Evolutionary conservation across 1,284 basidiomycete species (phyloP).

Genomic region (Cryptococcus amylolentus): DNA sequence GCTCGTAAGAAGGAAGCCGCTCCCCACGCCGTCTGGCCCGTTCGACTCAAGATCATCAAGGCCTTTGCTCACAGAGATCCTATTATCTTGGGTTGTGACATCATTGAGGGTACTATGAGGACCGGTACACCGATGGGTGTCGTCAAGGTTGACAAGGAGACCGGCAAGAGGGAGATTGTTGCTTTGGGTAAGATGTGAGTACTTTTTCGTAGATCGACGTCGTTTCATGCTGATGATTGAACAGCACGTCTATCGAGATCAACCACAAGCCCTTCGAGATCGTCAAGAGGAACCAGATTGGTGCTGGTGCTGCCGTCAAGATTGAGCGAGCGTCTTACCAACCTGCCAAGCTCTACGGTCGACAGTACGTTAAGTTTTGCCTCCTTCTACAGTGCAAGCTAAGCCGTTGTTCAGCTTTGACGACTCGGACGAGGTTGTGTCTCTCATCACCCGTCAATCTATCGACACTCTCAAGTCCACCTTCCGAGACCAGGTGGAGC

Average conservation of each 20-base stretch:
- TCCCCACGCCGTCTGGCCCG: slow-evolving; percentile 95
- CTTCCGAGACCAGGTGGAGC: slow-evolving; percentile 85
- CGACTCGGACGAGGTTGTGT: slow-evolving; percentile 90
- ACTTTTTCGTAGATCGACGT: neutral
- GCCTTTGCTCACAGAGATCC: slow-evolving; percentile 96
- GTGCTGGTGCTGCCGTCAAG: slow-evolving; percentile 96
- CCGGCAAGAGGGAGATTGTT: slow-evolving; percentile 86
- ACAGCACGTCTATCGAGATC: slow-evolving; percentile 87
- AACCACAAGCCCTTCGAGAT: slow-evolving; percentile 80
- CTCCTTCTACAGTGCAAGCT: neutral
- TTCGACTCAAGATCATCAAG: slow-evolving; percentile 85
- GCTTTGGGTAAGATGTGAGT: slow-evolving; percentile 89
- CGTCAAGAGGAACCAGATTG: slow-evolving; percentile 88
- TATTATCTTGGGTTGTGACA: slow-evolving; percentile 95
- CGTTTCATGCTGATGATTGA: slow-evolving; percentile 1
- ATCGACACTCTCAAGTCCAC: slow-evolving; percentile 91
- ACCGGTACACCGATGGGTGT: slow-evolving; percentile 95
- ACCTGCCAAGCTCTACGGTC: slow-evolving; percentile 86
- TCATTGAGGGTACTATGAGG: slow-evolving; percentile 87
- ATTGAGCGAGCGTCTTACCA: slow-evolving; percentile 97
- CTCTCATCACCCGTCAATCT: slow-evolving; percentile 83
- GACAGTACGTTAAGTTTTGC: slow-evolving; percentile 37
- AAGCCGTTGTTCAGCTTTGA: slow-evolving; percentile 60
- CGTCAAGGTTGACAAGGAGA: slow-evolving; percentile 74
- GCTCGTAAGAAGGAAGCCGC: slow-evolving; percentile 90